Evolutionary conservation across 169 alveolate species (phyloP), one percentile per base, ranked within the genome.

Genomic region (Eimeria maxima): DNA sequence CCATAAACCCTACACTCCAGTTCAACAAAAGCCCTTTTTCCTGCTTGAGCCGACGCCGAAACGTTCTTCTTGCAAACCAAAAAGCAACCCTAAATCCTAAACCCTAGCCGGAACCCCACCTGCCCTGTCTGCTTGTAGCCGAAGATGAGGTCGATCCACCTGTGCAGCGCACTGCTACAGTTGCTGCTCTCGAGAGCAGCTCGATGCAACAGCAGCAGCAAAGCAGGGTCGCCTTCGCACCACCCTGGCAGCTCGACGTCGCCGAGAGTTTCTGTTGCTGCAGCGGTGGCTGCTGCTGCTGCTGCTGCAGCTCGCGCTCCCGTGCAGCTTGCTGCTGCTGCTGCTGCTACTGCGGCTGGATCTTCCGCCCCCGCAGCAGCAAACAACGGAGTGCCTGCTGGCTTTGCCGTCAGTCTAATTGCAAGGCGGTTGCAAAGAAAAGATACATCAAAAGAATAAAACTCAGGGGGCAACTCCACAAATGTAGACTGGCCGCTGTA

Each of bases 101-200:
- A 73, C 83, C 83, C 55, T 38, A 42, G 42, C 45, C 13, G 13
- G 1, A 78, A 3, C 18, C 69, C 67, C 84, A 98, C 99, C 50
- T 97, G 96, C 20, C 99, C 99, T 88, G 97, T 97, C 96, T 99
- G 99, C 63, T 86, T 95, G 87, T 92, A 99, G 20, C 99, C 99
- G 97, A 99, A 99, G 29, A 99, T 98, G 60, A 99, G 97, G 95
- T 99, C 99, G 50, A 99, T 98, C 99, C 99, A 99, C 81, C 98
- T 98, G 97, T 99, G 98, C 53, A 99, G 74, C 83, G 98, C 96
- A 38, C 98, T 95, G 80, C 99, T 98, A n/a, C 99, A 99, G 96
- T 97, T 97, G 86, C 98, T 99, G 94, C 99, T 97, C 97, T 99
- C 99, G 29, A 99, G 97, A 10, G 99, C 99, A 86, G 97, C 97